Base-by-base conservation (phyloP, 2,329 filamentous ascomycete species). In the Thielaviopsis ethacetica region DNA sequence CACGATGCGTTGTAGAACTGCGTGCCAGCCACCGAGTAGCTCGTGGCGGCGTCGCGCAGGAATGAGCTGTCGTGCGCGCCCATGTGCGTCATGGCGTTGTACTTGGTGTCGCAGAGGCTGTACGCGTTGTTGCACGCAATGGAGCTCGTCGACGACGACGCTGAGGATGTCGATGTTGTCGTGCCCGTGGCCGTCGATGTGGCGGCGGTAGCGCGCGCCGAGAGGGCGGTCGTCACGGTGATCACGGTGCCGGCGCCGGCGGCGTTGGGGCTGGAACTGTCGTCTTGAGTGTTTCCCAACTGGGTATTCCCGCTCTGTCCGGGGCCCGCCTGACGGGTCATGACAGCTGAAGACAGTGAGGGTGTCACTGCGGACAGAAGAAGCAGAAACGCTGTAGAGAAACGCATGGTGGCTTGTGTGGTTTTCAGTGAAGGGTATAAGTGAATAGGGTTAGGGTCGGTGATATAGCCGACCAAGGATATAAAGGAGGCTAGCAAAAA, bases 71-170 rank as follows among this genome's bases (percentile, higher is more conserved):
- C 79, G 71, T 91, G 87, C 19, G 85, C 85, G 22, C 86, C 86
- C 66, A 91, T 80, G 68, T 91, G 79, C 2, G 87, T 91, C 65
- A 93, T 79, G 64, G 85, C 81, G 71, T 82, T 83, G 73, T 93
- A 93, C 19, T 79, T 72, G 63, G 80, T 81, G 62, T 72, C 74
- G 74, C 88, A 93, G 49, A 93, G 78, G 51, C 76, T 72, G 0
- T 86, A 85, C 0, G 85, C 89, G 75, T 91, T 91, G 73, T 93
- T 93, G 78, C 88, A 93, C 34, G 83, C 81, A 24, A 60, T 62
- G 13, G 63, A 53, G 38, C 56, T 63, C 17, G 65, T 66, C 22
- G 67, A 64, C 5, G 62, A 57, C 17, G 64, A 54, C 19, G 59
- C 59, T 12, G 44, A 26, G 47, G 38, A 61, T 34, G 44, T 53